Evolutionary conservation across 2,329 filamentous ascomycete genomes (phyloP).

Genomic region (Helminthosporium solani): DNA sequence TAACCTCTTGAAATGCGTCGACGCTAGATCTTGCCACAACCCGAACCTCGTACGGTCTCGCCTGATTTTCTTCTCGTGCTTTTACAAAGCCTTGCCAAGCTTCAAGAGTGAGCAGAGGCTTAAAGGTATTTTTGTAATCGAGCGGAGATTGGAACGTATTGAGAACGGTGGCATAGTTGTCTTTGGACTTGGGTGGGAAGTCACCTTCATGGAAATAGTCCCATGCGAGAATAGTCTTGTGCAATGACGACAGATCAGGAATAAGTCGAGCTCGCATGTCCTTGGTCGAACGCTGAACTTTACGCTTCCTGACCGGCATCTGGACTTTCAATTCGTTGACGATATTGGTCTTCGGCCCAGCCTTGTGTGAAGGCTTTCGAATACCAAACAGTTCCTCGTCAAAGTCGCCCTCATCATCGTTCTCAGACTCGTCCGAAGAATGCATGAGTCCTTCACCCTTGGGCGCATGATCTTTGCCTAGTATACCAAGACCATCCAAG

Average conservation of each 20-base stretch:
- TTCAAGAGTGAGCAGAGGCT: constrained; percentile 85
- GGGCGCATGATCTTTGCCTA: constrained; percentile 75
- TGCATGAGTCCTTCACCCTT: constrained; percentile 89
- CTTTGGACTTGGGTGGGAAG: constrained; percentile 72
- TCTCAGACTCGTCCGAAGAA: constrained; percentile 67
- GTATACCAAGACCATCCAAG: constrained; percentile 67
- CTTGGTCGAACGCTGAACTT: constrained; percentile 77
- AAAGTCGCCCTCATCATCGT: constrained; percentile 53
- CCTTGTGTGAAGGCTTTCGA: constrained; percentile 48
- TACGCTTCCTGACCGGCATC: constrained; percentile 80
- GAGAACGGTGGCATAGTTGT: constrained; percentile 72
- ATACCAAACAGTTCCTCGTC: constrained; percentile 69
- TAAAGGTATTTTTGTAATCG: constrained; percentile 86
- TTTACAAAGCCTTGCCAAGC: constrained; percentile 95
- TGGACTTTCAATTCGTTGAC: constrained; percentile 42
- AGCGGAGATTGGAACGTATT: constrained; percentile 73
- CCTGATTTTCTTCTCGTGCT: constrained; percentile 79
- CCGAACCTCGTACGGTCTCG: constrained; percentile 82
- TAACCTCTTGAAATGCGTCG: constrained; percentile 90
- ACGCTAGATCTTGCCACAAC: constrained; percentile 85
- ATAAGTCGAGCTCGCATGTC: constrained; percentile 92
- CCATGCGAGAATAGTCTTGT: constrained; percentile 87
- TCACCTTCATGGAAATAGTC: constrained; percentile 90
- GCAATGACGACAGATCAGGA: constrained; percentile 81
- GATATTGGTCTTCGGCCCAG: constrained; percentile 41